Percentiles rank a stretch among this genome's conserved stretches.
Evolutionary conservation across 768 basidiomycete species (phyloP).

Genomic region (Auriculariales sp.): DNA sequence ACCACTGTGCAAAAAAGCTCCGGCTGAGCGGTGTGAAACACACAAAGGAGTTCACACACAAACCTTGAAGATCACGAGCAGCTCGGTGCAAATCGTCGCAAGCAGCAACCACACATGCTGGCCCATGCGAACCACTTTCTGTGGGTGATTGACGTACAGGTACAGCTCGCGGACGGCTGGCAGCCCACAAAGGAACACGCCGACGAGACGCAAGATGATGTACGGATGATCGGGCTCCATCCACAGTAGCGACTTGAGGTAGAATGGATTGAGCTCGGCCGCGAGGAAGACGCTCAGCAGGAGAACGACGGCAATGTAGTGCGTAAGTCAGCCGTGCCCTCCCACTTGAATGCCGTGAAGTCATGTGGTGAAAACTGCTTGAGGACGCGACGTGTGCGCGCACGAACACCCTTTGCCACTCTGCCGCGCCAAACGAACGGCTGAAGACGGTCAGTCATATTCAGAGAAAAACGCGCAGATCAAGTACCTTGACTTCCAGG

Average conservation of each 20-base stretch:
- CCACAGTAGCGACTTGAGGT: slow-evolving; percentile 76
- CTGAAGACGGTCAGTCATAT: slow-evolving; percentile 21
- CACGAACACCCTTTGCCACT: slow-evolving; percentile 64
- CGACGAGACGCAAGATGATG: slow-evolving; percentile 53
- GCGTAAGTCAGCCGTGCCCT: slow-evolving; percentile 59
- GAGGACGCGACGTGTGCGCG: slow-evolving; percentile 65
- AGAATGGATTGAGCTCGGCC: slow-evolving; percentile 79
- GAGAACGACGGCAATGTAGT: slow-evolving; percentile 62
- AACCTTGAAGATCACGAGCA: slow-evolving; percentile 65
- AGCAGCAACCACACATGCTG: slow-evolving; percentile 79
- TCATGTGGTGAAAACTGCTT: slow-evolving; percentile 80
- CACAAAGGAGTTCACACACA: too few relatives aligned
- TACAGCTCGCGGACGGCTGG: slow-evolving; percentile 75
- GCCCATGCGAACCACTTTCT: slow-evolving; percentile 77
- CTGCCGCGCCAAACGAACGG: slow-evolving; percentile 79
- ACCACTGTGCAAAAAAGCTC: too few relatives aligned
- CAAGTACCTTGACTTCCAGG: slow-evolving; percentile 65
- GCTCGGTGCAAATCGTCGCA: slow-evolving; percentile 72
- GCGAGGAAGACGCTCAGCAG: slow-evolving; percentile 67
- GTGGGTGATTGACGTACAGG: slow-evolving; percentile 27
- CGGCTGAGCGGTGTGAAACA: too few relatives aligned
- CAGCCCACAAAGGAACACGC: slow-evolving; percentile 74
- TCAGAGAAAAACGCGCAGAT: background rate
- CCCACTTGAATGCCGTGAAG: slow-evolving; percentile 83
- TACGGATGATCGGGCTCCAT: slow-evolving; percentile 87